These are phyloP conservation scores for Lolium rigidum DNA, from an alignment of 176 grass and related monocot species.

Conservation along the genomic window DNA sequence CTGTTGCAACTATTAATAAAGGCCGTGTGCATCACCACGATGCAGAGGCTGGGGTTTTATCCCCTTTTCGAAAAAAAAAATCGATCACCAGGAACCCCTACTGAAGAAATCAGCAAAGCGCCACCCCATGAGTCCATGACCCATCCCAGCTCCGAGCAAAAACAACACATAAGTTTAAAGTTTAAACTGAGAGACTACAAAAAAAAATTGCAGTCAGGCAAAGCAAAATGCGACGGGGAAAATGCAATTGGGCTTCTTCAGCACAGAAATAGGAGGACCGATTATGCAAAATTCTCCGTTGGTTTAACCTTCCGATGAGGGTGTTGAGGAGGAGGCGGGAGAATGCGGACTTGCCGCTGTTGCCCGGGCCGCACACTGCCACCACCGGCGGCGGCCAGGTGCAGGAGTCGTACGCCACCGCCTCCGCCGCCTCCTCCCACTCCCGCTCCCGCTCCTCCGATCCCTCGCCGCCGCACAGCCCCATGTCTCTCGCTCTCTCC, in stretches of 20 bases:
- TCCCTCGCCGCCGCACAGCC: background rate
- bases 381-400: conserved; percentile 65
- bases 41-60: too few relatives aligned
- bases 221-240: background rate
- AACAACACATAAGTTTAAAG: background rate
- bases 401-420: conserved; percentile 73
- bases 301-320: conserved; percentile 53
- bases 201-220: background rate
- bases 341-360: conserved; percentile 81
- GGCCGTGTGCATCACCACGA: too few relatives aligned
- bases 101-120: too few relatives aligned
- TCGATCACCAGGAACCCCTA: background rate
- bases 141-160: background rate
- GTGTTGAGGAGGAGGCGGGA: conserved; percentile 71
- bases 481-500: background rate
- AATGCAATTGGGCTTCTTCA: background rate
- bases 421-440: conserved; percentile 61
- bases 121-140: background rate
- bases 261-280: background rate
- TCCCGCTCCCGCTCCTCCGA: conserved; percentile 28
- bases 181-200: background rate
- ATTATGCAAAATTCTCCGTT: too few relatives aligned
- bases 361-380: conserved; percentile 68
- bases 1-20: too few relatives aligned
- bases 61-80: too few relatives aligned